These are phyloP conservation scores for Cyclocybe cylindracea DNA, from an alignment of 768 basidiomycete genomes.

Conservation along the genomic window DNA sequence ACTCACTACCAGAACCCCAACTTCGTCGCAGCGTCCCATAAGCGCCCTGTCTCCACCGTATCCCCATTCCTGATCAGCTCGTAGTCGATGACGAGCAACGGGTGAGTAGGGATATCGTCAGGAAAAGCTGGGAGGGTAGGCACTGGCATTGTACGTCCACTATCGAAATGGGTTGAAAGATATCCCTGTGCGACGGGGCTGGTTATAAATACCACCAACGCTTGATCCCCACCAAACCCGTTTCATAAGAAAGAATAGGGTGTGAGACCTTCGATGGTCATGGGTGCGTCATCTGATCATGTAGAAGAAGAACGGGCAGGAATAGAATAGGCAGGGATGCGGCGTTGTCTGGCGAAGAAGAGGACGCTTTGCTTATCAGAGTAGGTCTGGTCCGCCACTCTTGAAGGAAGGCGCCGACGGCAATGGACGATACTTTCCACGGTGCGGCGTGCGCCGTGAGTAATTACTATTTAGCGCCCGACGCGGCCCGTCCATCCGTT, in stretches of 20 bases:
- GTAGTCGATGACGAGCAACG: constrained; percentile 58
- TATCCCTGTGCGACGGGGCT: background rate
- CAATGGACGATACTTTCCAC: too few relatives aligned
- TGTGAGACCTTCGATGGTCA: too few relatives aligned
- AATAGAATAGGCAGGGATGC: too few relatives aligned
- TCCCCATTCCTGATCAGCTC: constrained; percentile 43
- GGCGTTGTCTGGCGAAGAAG: too few relatives aligned
- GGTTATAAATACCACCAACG: background rate
- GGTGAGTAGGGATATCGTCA: constrained; percentile 50
- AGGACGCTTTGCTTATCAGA: too few relatives aligned
- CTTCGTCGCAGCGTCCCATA: constrained; percentile 59
- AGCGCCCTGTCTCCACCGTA: constrained; percentile 42
- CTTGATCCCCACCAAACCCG: background rate
- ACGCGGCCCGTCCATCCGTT: too few relatives aligned
- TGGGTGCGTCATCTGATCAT: too few relatives aligned
- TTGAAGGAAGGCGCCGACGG: too few relatives aligned
- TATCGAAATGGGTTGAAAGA: background rate
- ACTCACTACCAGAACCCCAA: constrained; percentile 72
- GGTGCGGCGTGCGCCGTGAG: background rate
- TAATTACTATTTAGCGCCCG: too few relatives aligned
- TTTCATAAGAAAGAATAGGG: too few relatives aligned
- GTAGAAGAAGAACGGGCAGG: too few relatives aligned
- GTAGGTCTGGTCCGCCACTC: too few relatives aligned
- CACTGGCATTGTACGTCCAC: constrained; percentile 14
- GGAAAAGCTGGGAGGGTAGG: constrained; percentile 45